These are phyloP conservation scores for Pythium pyrilobum DNA, from an alignment of 352 stramenopile species.

Conservation along the genomic window DNA sequence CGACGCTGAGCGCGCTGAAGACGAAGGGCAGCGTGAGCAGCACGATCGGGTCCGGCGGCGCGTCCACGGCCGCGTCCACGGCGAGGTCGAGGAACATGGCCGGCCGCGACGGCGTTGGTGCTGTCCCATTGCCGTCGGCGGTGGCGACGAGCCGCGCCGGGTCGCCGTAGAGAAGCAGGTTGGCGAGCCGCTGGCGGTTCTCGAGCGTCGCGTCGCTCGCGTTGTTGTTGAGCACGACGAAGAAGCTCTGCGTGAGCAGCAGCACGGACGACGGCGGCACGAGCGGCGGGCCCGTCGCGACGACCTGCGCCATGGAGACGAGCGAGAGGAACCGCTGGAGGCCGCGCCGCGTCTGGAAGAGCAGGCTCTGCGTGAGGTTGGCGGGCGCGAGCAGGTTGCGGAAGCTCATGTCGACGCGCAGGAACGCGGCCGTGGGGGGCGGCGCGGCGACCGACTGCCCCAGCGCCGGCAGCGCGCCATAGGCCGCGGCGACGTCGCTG, in stretches of 20 bases:
- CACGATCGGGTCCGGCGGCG: constrained; percentile 2
- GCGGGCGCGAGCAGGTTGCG: constrained; percentile 31
- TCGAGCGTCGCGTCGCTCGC: constrained; percentile 12
- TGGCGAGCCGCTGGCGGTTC: constrained; percentile 28
- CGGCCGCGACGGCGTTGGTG: not conserved
- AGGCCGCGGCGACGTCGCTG: not conserved
- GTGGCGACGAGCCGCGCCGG: constrained; percentile 16
- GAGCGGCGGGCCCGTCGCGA: constrained; percentile 20
- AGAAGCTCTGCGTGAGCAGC: constrained; percentile 40
- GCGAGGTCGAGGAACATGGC: constrained; percentile 50
- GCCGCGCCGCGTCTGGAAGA: constrained; percentile 45
- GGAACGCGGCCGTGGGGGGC: constrained; percentile 15
- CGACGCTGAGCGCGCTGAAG: constrained; percentile 40
- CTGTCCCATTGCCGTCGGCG: constrained; percentile 19
- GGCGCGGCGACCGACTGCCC: not conserved
- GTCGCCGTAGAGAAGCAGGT: constrained; percentile 43
- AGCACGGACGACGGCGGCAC: constrained; percentile 25
- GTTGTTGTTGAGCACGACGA: constrained; percentile 21
- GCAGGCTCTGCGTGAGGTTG: constrained; percentile 30
- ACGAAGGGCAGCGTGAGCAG: constrained; percentile 33
- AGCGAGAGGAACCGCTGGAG: constrained; percentile 35
- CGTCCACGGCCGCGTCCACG: constrained; percentile 6
- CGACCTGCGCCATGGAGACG: constrained; percentile 21
- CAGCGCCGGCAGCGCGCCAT: not conserved
- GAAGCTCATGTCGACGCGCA: constrained; percentile 36